Percentiles rank a stretch among this genome's conserved stretches.
phyloP scores from a whole-genome alignment of 139 green algal species.

The Picochlorum sp. region DNA sequence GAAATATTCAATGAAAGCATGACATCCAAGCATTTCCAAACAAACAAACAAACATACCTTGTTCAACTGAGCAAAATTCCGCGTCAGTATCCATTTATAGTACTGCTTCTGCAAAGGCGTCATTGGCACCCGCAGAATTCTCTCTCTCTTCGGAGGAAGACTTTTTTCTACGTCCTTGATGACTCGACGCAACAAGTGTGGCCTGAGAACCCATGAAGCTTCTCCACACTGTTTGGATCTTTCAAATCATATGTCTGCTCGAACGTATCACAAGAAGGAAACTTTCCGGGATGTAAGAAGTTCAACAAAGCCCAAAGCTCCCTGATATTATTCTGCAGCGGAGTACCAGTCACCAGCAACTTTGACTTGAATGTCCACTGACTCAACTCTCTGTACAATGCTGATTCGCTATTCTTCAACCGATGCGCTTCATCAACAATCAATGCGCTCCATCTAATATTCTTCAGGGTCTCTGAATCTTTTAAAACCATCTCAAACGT shows the following conservation, averaged over 20 bases:
- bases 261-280: conserved; percentile 68
- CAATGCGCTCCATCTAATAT: conserved; percentile 40
- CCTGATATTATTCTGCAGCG: conserved; percentile 56
- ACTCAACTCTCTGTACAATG: conserved; percentile 51
- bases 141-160: conserved; percentile 45
- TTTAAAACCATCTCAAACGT: conserved; percentile 41
- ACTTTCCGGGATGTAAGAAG: conserved; percentile 84
- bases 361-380: conserved; percentile 27
- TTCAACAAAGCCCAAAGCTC: conserved; percentile 94
- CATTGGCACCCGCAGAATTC: conserved; percentile 57
- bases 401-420: conserved; percentile 69
- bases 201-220: conserved; percentile 60
- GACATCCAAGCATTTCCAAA: neutral
- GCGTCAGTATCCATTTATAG: conserved; percentile 93
- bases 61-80: conserved; percentile 93
- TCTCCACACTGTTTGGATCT: conserved; percentile 4
- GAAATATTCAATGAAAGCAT: too few relatives aligned
- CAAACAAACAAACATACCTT: conserved; percentile 40
- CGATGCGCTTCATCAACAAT: conserved; percentile 50
- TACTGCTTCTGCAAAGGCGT: conserved; percentile 88
- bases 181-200: conserved; percentile 66
- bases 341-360: conserved; percentile 70
- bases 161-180: conserved; percentile 53
- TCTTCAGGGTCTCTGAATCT: conserved; percentile 22
- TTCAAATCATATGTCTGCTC: conserved; percentile 38